Evolutionary conservation across 2,329 filamentous ascomycete species (phyloP).

Genomic region (Trichoderma lentiforme): DNA sequence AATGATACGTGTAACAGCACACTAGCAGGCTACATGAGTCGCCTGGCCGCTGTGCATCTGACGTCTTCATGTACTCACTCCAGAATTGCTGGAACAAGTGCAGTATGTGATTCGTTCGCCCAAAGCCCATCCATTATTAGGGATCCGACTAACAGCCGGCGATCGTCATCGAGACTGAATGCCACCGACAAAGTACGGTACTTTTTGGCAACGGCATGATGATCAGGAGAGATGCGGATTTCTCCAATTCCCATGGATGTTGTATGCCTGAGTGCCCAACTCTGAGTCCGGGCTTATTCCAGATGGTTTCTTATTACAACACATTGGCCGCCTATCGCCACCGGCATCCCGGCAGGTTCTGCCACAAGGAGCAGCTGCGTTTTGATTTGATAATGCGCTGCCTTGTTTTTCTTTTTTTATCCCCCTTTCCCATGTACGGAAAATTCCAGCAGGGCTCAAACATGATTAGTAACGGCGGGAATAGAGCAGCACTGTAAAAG

Average conservation of each 20-base stretch:
- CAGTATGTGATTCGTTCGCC: not conserved
- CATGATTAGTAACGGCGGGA: slow-evolving; percentile 6
- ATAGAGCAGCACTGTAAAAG: not conserved
- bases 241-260: not conserved
- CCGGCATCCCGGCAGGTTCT: not conserved
- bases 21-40: slow-evolving; percentile 8
- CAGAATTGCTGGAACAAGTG: not conserved
- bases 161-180: slow-evolving; percentile 1
- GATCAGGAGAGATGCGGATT: slow-evolving; percentile 5
- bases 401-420: not conserved
- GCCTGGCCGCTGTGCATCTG: not conserved
- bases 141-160: not conserved
- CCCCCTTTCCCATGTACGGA: not conserved
- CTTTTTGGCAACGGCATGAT: not conserved
- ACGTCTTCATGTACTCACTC: slow-evolving; percentile 5
- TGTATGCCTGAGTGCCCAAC: not conserved
- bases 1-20: slow-evolving; percentile 6
- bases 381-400: not conserved
- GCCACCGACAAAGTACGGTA: not conserved
- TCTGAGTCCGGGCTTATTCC: not conserved
- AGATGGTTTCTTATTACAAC: not conserved
- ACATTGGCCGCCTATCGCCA: slow-evolving; percentile 7
- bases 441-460: not conserved
- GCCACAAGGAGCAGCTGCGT: not conserved
- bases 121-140: not conserved